phyloP scores from a whole-genome alignment of 2,329 filamentous ascomycete species.

The Teratosphaeria destructans region DNA sequence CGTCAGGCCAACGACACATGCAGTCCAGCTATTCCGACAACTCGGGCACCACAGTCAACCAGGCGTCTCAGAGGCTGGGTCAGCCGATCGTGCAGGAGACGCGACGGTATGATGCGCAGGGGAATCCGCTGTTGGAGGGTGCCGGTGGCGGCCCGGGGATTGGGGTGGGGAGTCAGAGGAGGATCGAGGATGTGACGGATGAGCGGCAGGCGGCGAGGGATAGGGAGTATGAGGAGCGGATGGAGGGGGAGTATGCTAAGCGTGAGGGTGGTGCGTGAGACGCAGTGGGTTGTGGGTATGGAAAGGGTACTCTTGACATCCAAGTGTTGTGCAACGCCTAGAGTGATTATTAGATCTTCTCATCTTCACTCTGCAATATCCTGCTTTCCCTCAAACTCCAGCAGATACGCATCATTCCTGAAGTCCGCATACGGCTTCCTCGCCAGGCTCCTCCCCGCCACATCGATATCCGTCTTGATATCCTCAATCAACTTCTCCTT shows the following conservation, averaged over 20 bases:
- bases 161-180: background rate
- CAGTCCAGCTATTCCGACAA: constrained; percentile 17
- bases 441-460: constrained; percentile 62
- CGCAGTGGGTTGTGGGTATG: too few species aligned
- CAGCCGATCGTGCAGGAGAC: constrained; percentile 19
- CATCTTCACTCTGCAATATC: constrained; percentile 19
- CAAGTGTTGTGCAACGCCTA: too few species aligned
- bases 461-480: constrained; percentile 79
- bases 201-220: constrained; percentile 15
- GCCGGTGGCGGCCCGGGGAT: background rate
- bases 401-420: constrained; percentile 38
- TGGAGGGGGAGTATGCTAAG: constrained; percentile 25
- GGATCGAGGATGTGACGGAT: constrained; percentile 22
- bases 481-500: constrained; percentile 77
- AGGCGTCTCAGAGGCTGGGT: constrained; percentile 21
- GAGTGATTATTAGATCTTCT: background rate
- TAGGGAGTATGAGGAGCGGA: constrained; percentile 18
- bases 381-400: constrained; percentile 22
- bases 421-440: constrained; percentile 49
- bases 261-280: constrained; percentile 21
- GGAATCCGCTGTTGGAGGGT: constrained; percentile 17
- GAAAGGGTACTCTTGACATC: too few species aligned
- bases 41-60: constrained; percentile 18
- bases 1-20: constrained; percentile 13
- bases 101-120: constrained; percentile 20